Conservation (phyloP, 1,284 basidiomycete genomes). For the Leccinum insigne region DNA sequence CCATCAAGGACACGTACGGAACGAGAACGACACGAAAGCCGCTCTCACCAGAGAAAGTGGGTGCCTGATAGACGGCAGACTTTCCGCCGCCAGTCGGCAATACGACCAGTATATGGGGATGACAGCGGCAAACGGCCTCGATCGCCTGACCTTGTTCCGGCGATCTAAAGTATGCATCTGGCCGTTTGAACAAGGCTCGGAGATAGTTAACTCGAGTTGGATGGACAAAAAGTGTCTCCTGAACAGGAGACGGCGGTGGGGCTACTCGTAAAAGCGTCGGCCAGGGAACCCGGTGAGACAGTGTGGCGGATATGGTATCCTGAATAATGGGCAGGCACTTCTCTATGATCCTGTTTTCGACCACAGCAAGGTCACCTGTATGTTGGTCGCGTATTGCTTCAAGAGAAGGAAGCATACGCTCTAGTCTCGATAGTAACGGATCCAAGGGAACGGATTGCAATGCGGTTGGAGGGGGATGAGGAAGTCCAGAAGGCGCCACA, state of each 20-base stretch:
- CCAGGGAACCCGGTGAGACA: not conserved
- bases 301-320: not conserved
- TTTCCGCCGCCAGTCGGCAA: not conserved
- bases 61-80: constrained; percentile 1
- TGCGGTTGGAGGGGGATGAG: no score
- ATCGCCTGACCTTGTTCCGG: not conserved
- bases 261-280: not conserved
- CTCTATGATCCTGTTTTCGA: not conserved
- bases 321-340: not conserved
- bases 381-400: not conserved
- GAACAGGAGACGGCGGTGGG: not conserved
- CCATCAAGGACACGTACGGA: not conserved
- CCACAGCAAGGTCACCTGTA: not conserved
- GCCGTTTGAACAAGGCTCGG: not conserved
- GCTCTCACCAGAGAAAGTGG: not conserved
- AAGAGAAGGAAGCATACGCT: not conserved
- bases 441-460: no score
- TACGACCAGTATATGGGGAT: constrained; percentile 1
- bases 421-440: not conserved
- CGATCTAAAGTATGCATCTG: not conserved
- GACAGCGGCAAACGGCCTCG: not conserved
- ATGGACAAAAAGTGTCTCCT: not conserved
- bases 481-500: no score
- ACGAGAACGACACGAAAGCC: not conserved
- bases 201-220: not conserved